A percentile compares a stretch with the other conserved stretches of the same genome.
Conservation (phyloP, 495 filamentous ascomycete genomes). For the Podospora pseudopauciseta region DNA sequence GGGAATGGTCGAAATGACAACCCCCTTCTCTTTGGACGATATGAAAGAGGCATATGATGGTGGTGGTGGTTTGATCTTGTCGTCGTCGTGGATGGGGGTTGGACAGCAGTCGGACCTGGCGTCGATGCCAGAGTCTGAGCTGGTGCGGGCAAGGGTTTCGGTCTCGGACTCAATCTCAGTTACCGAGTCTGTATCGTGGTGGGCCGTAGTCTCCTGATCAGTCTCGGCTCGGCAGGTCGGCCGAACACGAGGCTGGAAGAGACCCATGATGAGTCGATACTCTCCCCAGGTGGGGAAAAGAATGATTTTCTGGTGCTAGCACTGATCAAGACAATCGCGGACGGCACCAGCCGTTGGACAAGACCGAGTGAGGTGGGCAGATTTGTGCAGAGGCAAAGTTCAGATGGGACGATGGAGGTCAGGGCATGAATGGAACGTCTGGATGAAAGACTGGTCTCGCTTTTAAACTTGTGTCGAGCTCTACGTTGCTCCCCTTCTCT, state of each 20-base stretch:
- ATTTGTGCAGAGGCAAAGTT: neutral
- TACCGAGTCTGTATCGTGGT: neutral
- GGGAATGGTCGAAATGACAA: neutral
- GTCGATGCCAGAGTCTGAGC: neutral
- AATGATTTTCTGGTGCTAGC: neutral
- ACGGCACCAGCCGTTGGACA: neutral
- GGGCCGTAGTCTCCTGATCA: too few relatives aligned
- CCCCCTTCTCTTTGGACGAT: neutral
- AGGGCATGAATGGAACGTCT: neutral
- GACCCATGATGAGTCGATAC: neutral
- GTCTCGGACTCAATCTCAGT: neutral
- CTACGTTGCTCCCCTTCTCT: neutral
- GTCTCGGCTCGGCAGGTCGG: neutral
- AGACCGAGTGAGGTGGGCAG: neutral
- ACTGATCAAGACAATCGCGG: neutral
- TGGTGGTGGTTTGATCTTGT: constrained; percentile 1
- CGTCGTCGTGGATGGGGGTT: neutral
- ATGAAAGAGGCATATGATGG: neutral
- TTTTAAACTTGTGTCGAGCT: neutral
- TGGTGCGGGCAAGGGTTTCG: neutral
- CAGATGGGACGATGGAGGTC: neutral
- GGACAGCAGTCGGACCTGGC: neutral
- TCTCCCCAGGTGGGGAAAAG: neutral
- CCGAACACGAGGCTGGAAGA: neutral
- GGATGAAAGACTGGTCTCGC: neutral